phyloP scores from a whole-genome alignment of 1,139 yeast species.

The Diutina catenulata region DNA sequence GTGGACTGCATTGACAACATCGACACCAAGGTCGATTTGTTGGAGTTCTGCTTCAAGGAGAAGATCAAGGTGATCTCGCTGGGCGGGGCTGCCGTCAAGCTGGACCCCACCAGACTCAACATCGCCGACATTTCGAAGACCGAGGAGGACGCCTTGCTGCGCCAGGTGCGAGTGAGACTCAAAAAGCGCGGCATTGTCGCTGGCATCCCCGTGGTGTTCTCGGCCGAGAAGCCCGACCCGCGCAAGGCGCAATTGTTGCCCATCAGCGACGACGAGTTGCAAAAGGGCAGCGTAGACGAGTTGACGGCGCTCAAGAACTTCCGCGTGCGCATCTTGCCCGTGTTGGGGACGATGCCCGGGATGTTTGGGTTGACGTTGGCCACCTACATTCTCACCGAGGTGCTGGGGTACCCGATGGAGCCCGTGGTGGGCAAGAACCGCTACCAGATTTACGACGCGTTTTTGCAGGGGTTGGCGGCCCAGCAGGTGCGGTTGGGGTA shows the following conservation, averaged over 20 bases:
- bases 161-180: slow-evolving; percentile 73
- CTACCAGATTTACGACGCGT: slow-evolving; percentile 69
- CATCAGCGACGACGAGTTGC: slow-evolving; percentile 65
- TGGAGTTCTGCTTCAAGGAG: slow-evolving; percentile 56
- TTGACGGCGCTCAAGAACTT: slow-evolving; percentile 79
- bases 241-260: slow-evolving; percentile 82
- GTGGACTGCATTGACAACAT: slow-evolving; percentile 94
- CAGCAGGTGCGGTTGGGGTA: slow-evolving; percentile 73
- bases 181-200: slow-evolving; percentile 63
- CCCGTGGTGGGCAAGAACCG: slow-evolving; percentile 90
- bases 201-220: slow-evolving; percentile 81
- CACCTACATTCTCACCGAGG: slow-evolving; percentile 64
- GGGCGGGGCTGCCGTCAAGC: slow-evolving; percentile 88
- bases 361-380: slow-evolving; percentile 89
- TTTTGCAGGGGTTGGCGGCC: slow-evolving; percentile 74
- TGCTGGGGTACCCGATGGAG: slow-evolving; percentile 81
- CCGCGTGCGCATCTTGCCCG: slow-evolving; percentile 89
- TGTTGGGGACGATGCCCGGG: slow-evolving; percentile 92
- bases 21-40: slow-evolving; percentile 84
- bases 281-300: slow-evolving; percentile 77
- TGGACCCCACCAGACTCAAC: slow-evolving; percentile 36
- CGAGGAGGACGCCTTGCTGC: slow-evolving; percentile 89
- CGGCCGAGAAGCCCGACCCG: slow-evolving; percentile 94
- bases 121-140: slow-evolving; percentile 40
- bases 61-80: slow-evolving; percentile 64